Evolutionary conservation across 129 eudicot species (phyloP).

Genomic region (Gnaphalium uliginosum): DNA sequence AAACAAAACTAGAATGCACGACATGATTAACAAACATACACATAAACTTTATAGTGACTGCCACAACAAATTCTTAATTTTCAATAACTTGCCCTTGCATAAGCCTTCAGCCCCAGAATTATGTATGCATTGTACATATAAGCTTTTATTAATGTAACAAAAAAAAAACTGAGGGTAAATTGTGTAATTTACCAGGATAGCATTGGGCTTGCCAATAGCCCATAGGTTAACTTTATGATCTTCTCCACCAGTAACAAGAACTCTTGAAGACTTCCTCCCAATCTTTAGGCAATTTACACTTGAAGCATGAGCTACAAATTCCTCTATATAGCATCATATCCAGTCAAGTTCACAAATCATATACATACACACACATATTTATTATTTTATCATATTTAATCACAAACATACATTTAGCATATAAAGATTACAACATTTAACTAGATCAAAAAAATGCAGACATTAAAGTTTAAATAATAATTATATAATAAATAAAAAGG

Average conservation of each 20-base stretch:
- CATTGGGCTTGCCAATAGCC: conserved; percentile 98
- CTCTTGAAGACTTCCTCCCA: conserved; percentile 93
- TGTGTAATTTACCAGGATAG: conserved; percentile 63
- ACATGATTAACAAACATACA: conserved; percentile 6
- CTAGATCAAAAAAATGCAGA: conserved; percentile 16
- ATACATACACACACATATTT: background rate
- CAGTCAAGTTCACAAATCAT: conserved; percentile 25
- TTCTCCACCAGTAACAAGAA: conserved; percentile 97
- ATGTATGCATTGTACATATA: too few species aligned
- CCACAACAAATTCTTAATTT: background rate
- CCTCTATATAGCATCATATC: conserved; percentile 57
- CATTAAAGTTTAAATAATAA: background rate
- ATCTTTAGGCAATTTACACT: conserved; percentile 91
- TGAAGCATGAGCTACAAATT: conserved; percentile 93
- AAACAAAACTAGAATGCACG: background rate
- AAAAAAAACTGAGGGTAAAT: conserved; percentile 2
- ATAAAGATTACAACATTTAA: background rate
- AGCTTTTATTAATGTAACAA: background rate
- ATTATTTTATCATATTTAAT: background rate
- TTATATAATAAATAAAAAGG: conserved; percentile 38
- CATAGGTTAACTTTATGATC: conserved; percentile 98
- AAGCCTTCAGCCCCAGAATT: too few species aligned
- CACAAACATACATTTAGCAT: conserved; percentile 13
- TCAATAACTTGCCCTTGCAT: background rate
- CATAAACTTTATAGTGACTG: background rate